Percentiles rank a stretch among this genome's conserved stretches.
phyloP scores from a whole-genome alignment of 768 basidiomycete genomes.

The Mycena alexandri region DNA sequence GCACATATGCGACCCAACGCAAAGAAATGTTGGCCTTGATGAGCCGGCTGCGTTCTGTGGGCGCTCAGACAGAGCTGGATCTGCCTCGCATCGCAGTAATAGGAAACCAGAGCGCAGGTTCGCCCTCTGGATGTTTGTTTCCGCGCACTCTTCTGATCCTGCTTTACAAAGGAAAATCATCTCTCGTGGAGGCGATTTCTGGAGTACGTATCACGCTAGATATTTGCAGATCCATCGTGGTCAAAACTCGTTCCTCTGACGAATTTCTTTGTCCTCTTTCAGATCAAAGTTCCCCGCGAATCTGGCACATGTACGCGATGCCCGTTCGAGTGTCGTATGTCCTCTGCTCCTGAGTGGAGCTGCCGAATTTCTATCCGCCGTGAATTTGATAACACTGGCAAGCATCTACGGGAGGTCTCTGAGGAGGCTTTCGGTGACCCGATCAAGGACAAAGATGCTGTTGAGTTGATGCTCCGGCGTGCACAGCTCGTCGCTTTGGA shows the following conservation, averaged over 20 bases:
- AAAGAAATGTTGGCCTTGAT: constrained; percentile 44
- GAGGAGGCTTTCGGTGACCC: constrained; percentile 37
- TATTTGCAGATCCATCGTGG: background rate
- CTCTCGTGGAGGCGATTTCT: constrained; percentile 63
- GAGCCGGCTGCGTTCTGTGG: constrained; percentile 49
- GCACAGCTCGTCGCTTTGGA: constrained; percentile 61
- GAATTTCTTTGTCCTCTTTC: too few species aligned
- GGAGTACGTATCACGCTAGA: constrained; percentile 45
- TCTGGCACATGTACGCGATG: constrained; percentile 41
- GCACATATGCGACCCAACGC: background rate
- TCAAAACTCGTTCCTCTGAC: background rate
- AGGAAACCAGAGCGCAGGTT: constrained; percentile 65
- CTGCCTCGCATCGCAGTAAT: constrained; percentile 64
- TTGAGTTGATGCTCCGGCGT: constrained; percentile 59
- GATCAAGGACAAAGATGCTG: constrained; percentile 50
- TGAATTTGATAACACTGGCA: constrained; percentile 40
- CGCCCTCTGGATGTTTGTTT: background rate
- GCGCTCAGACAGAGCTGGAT: constrained; percentile 59
- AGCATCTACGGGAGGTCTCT: background rate
- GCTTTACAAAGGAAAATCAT: constrained; percentile 50
- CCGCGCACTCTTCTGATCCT: background rate
- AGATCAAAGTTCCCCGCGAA: constrained; percentile 64
- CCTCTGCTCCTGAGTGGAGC: constrained; percentile 42
- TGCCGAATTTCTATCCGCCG: constrained; percentile 58
- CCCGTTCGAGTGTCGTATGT: constrained; percentile 52